Evolutionary conservation across 768 basidiomycete genomes (phyloP).

Genomic region (Mycena floridula): DNA sequence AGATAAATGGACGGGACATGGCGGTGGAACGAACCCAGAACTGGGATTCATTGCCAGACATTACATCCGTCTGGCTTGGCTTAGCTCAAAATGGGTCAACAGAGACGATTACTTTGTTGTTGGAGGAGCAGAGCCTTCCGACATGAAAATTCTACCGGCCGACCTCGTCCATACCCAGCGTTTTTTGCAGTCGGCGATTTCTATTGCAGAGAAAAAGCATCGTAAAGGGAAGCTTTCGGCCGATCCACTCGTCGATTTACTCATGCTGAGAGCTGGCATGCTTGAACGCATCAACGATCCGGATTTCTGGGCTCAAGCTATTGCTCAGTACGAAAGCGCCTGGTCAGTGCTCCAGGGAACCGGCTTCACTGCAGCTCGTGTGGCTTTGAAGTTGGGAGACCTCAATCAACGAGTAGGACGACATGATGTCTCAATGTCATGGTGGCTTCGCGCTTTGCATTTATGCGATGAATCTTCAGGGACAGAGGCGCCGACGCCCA

Average conservation of each 20-base stretch:
- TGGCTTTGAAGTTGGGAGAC: slow-evolving; percentile 66
- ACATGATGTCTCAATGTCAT: slow-evolving; percentile 45
- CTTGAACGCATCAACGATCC: slow-evolving; percentile 60
- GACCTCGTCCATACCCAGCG: slow-evolving; percentile 46
- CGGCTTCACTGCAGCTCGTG: slow-evolving; percentile 41
- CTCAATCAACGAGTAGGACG: slow-evolving; percentile 51
- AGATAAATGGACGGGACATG: slow-evolving; percentile 57
- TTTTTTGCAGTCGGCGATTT: slow-evolving; percentile 45
- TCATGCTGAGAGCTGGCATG: slow-evolving; percentile 45
- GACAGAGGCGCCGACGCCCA: slow-evolving; percentile 13
- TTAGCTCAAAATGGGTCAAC: slow-evolving; percentile 59
- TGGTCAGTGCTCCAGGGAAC: slow-evolving; percentile 40
- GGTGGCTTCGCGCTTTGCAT: slow-evolving; percentile 61
- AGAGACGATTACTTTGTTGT: slow-evolving; percentile 30
- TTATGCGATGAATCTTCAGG: slow-evolving; percentile 31
- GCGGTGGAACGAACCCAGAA: slow-evolving; percentile 68
- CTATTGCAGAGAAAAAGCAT: slow-evolving; percentile 34
- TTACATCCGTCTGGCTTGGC: slow-evolving; percentile 65
- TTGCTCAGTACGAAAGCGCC: slow-evolving; percentile 48
- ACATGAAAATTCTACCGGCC: slow-evolving; percentile 43
- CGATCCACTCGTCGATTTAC: slow-evolving; percentile 48
- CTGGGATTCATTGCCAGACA: slow-evolving; percentile 57
- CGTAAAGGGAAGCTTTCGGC: slow-evolving; percentile 37
- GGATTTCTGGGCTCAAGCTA: slow-evolving; percentile 46
- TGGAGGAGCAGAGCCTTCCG: slow-evolving; percentile 19